Percentiles rank a stretch among this genome's conserved stretches.
Conservation (phyloP, 140 eudicot genomes). For the Flaveria floridana region DNA sequence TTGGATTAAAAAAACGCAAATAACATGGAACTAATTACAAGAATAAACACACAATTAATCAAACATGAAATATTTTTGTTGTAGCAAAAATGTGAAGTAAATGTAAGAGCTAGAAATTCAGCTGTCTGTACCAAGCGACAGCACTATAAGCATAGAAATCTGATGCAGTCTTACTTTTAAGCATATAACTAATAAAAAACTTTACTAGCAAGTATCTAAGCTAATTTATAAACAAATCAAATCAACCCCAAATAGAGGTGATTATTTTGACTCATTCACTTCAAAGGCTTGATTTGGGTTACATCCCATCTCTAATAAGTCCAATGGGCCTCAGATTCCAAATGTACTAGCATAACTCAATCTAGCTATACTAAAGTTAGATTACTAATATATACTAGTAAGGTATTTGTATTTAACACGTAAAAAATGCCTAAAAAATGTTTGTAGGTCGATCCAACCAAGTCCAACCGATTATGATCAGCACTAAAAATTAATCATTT, state of each 20-base stretch:
- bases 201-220: neutral
- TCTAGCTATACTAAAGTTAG: too few relatives aligned
- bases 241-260: neutral
- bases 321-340: neutral
- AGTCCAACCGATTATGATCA: neutral
- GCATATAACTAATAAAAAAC: neutral
- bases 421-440: neutral
- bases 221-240: neutral
- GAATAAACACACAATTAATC: neutral
- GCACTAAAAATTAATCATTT: neutral
- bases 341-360: neutral
- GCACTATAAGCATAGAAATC: neutral
- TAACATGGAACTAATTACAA: neutral
- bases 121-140: neutral
- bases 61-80: neutral
- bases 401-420: neutral
- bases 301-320: neutral
- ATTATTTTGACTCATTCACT: neutral
- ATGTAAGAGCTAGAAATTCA: neutral
- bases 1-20: too few relatives aligned
- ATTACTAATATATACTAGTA: neutral
- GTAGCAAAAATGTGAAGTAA: neutral
- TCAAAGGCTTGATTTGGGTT: neutral
- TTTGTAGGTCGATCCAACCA: neutral
- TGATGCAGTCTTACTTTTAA: neutral